Evolutionary conservation across 2,329 filamentous ascomycete genomes (phyloP).

Genomic region (Cladorrhinum sp.): DNA sequence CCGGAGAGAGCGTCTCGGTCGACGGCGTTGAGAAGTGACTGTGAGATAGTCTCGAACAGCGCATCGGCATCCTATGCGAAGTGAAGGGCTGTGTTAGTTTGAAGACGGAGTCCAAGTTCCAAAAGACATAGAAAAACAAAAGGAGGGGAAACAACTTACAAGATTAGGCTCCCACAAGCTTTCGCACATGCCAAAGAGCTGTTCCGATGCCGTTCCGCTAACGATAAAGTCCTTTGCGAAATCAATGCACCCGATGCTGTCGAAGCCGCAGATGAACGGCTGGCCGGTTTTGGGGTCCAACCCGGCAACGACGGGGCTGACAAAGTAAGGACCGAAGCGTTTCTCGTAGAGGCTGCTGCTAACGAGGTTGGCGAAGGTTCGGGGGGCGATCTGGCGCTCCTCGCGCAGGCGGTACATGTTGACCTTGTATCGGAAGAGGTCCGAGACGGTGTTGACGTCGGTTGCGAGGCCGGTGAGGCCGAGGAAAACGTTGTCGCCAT

Average conservation of each 20-base stretch:
- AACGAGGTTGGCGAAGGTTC: slow-evolving; percentile 95
- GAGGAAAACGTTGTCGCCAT: slow-evolving; percentile 84
- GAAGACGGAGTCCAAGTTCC: too few species aligned
- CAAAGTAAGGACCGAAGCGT: slow-evolving; percentile 94
- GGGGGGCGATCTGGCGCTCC: slow-evolving; percentile 91
- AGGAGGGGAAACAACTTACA: slow-evolving; percentile 51
- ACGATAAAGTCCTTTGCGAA: slow-evolving; percentile 99
- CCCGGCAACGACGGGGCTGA: slow-evolving; percentile 89
- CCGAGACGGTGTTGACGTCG: slow-evolving; percentile 88
- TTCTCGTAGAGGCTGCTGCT: slow-evolving; percentile 88
- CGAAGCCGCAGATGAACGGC: slow-evolving; percentile 98
- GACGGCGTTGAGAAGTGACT: slow-evolving; percentile 90
- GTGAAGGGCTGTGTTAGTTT: slow-evolving; percentile 20
- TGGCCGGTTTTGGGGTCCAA: slow-evolving; percentile 90
- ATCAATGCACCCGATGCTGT: slow-evolving; percentile 98
- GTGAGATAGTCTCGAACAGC: slow-evolving; percentile 97
- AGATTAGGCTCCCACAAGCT: slow-evolving; percentile 96
- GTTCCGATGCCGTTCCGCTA: slow-evolving; percentile 90
- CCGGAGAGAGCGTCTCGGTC: slow-evolving; percentile 95
- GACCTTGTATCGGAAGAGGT: slow-evolving; percentile 99
- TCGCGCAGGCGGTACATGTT: slow-evolving; percentile 99
- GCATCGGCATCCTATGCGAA: slow-evolving; percentile 73
- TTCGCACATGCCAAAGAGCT: slow-evolving; percentile 98
- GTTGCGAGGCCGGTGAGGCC: slow-evolving; percentile 95
- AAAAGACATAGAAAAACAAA: not conserved